Conservation (phyloP, 352 stramenopile species). For the Phytophthora tentaculata region DNA sequence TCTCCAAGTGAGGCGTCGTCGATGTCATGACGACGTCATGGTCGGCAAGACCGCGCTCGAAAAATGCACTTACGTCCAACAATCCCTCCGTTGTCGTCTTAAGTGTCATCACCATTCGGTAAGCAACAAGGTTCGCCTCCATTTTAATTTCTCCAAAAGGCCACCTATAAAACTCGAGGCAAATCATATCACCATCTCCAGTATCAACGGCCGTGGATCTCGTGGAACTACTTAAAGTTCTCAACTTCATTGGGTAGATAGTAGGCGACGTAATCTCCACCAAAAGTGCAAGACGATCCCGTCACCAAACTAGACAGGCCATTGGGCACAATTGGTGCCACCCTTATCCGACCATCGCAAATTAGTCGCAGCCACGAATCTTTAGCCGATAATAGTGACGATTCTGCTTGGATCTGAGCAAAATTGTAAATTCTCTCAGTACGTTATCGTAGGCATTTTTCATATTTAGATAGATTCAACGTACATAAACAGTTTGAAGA, state of each 20-base stretch:
- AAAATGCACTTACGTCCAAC: background rate
- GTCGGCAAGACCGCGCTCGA: background rate
- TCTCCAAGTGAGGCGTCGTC: background rate
- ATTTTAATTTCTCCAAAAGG: background rate
- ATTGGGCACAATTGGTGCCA: background rate
- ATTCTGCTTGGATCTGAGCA: background rate
- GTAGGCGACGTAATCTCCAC: background rate
- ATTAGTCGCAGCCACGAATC: background rate
- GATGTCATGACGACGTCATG: background rate
- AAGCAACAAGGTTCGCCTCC: background rate
- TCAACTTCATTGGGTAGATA: background rate
- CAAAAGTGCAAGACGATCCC: background rate
- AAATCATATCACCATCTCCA: background rate
- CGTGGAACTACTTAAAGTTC: background rate
- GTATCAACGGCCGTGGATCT: background rate
- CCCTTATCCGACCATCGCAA: background rate
- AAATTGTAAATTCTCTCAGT: background rate
- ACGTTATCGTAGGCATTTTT: background rate
- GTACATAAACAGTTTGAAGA: background rate
- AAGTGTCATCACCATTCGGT: background rate
- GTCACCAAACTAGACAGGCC: background rate
- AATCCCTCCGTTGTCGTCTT: background rate
- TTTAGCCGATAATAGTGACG: background rate
- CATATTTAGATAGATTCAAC: background rate
- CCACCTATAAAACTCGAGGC: constrained; percentile 5